These are phyloP conservation scores for Euphorbia celastroides DNA, from an alignment of 441 rosid genomes.

Conservation along the genomic window DNA sequence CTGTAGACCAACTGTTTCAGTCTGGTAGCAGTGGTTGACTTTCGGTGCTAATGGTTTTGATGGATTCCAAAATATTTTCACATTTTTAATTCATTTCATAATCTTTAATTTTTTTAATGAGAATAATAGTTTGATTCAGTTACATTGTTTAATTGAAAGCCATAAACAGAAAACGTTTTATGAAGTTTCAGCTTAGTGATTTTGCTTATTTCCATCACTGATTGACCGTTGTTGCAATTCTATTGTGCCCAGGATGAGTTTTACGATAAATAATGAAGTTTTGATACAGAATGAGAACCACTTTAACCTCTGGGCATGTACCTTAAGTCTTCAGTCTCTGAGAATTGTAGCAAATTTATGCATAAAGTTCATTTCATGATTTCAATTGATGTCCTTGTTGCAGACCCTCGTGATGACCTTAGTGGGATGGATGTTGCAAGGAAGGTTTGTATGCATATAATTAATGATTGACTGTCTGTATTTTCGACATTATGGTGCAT, in stretches of 20 bases:
- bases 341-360: constrained; percentile 11
- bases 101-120: too few species aligned
- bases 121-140: too few species aligned
- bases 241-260: not conserved
- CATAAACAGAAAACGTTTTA: not conserved
- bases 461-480: too few species aligned
- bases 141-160: not conserved
- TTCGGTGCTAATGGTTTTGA: constrained; percentile 1
- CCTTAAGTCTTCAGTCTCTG: not conserved
- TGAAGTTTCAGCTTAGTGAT: not conserved
- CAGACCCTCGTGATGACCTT: constrained; percentile 99
- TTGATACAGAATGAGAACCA: not conserved
- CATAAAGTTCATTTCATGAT: constrained; percentile 3
- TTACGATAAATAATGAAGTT: too few species aligned
- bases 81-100: too few species aligned
- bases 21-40: not conserved
- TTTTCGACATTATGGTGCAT: too few species aligned
- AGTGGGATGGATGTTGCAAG: constrained; percentile 96
- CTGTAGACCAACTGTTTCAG: not conserved
- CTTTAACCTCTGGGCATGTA: not conserved
- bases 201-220: not conserved
- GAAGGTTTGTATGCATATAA: constrained; percentile 61
- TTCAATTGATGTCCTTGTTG: constrained; percentile 19
- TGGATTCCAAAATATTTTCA: too few species aligned
- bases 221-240: not conserved